These are phyloP conservation scores for Cytospora schulzeri DNA, from an alignment of 2,329 filamentous ascomycete genomes.

Conservation along the genomic window DNA sequence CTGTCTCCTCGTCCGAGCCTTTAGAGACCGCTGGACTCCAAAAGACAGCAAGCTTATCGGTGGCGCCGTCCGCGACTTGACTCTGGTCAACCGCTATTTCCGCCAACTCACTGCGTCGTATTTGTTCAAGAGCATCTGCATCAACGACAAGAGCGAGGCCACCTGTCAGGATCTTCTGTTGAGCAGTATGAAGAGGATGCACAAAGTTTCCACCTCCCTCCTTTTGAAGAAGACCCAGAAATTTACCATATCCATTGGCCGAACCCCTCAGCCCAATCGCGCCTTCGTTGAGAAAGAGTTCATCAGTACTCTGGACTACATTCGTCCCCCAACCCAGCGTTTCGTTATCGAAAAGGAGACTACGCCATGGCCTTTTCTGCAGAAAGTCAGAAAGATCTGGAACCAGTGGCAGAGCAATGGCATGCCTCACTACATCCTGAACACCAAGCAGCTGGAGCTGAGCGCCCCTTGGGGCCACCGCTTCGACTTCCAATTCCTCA, in stretches of 20 bases:
- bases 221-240: slow-evolving; percentile 15
- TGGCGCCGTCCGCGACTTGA: slow-evolving; percentile 19
- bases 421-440: slow-evolving; percentile 12
- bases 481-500: slow-evolving; percentile 24
- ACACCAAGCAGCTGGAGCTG: slow-evolving; percentile 22
- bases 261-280: slow-evolving; percentile 15
- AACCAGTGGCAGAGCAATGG: slow-evolving; percentile 9
- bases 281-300: slow-evolving; percentile 15
- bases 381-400: slow-evolving; percentile 5
- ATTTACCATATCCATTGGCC: slow-evolving; percentile 22
- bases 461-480: slow-evolving; percentile 16
- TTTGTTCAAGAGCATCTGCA: slow-evolving; percentile 18
- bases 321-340: slow-evolving; percentile 16
- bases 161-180: slow-evolving; percentile 16
- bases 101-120: slow-evolving; percentile 17
- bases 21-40: background rate
- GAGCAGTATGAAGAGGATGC: background rate
- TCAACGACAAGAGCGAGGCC: slow-evolving; percentile 19
- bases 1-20: background rate
- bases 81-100: slow-evolving; percentile 21
- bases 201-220: background rate
- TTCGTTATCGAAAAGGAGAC: slow-evolving; percentile 18
- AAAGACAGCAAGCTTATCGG: slow-evolving; percentile 3
- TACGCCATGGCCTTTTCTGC: slow-evolving; percentile 13
- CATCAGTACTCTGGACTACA: slow-evolving; percentile 13